Evolutionary conservation across 192 early-diverging fungal genomes (phyloP).

Genomic region (Coemansia asiatica): DNA sequence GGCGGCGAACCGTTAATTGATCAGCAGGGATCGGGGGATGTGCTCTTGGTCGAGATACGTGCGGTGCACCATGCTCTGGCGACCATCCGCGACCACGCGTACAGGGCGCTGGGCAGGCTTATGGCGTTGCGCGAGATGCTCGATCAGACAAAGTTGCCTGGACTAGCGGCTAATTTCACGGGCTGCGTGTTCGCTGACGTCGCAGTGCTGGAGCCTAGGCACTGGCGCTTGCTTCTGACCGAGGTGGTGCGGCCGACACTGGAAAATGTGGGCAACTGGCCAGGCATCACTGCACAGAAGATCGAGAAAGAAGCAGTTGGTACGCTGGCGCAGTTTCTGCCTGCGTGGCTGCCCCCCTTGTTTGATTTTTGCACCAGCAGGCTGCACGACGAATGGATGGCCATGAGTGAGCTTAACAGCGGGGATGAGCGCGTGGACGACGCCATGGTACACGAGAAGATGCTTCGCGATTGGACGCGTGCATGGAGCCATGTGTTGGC

Average conservation of each 20-base stretch:
- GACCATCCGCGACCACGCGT: constrained; percentile 27
- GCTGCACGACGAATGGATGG: constrained; percentile 28
- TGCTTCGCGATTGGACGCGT: constrained; percentile 45
- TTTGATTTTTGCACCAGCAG: constrained; percentile 23
- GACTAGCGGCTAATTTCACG: constrained; percentile 19
- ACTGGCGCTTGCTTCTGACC: constrained; percentile 36
- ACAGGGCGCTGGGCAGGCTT: constrained; percentile 36
- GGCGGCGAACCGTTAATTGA: constrained; percentile 7
- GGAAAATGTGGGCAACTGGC: constrained; percentile 34
- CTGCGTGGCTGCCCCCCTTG: constrained; percentile 32
- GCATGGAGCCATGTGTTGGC: constrained; percentile 32
- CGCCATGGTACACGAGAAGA: constrained; percentile 37
- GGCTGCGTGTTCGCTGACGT: constrained; percentile 39
- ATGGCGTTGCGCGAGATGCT: constrained; percentile 21
- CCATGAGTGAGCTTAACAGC: not conserved
- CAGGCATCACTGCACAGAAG: constrained; percentile 3
- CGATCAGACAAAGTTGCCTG: constrained; percentile 5
- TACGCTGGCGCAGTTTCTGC: constrained; percentile 16
- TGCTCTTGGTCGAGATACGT: constrained; percentile 12
- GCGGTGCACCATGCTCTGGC: constrained; percentile 26
- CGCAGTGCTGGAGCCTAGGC: constrained; percentile 23
- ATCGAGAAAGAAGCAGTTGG: not conserved
- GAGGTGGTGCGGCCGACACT: constrained; percentile 29
- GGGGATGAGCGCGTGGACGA: constrained; percentile 10
- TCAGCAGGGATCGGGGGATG: not conserved